Conservation (phyloP, 192 early-diverging fungal genomes). For the Entomortierella parvispora region DNA sequence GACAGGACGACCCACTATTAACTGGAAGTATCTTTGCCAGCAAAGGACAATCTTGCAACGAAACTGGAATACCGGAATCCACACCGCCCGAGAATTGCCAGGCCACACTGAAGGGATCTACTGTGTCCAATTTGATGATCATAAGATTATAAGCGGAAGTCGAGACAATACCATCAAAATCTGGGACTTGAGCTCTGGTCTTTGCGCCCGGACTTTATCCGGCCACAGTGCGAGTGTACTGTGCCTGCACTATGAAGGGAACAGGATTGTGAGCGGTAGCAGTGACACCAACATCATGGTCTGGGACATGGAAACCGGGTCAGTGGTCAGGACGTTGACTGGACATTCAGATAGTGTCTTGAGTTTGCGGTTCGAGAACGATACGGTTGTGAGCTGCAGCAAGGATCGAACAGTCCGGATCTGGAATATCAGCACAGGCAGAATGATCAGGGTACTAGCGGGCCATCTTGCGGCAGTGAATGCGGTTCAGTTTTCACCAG, state of each 20-base stretch:
- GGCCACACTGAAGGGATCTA: slow-evolving; percentile 91
- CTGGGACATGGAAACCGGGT: slow-evolving; percentile 75
- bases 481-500: slow-evolving; percentile 72
- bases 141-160: slow-evolving; percentile 77
- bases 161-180: slow-evolving; percentile 78
- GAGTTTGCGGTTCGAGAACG: slow-evolving; percentile 79
- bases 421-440: slow-evolving; percentile 78
- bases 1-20: slow-evolving; percentile 54
- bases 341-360: slow-evolving; percentile 77
- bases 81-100: slow-evolving; percentile 67
- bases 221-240: slow-evolving; percentile 85
- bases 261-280: slow-evolving; percentile 74
- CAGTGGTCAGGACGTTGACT: slow-evolving; percentile 50
- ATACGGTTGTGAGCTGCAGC: slow-evolving; percentile 83
- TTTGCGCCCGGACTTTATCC: slow-evolving; percentile 66
- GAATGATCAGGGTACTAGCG: slow-evolving; percentile 59
- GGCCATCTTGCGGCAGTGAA: slow-evolving; percentile 88
- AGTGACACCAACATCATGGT: slow-evolving; percentile 74
- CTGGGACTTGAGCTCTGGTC: slow-evolving; percentile 75
- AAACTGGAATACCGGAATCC: slow-evolving; percentile 80
- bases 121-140: slow-evolving; percentile 78
- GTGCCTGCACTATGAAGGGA: slow-evolving; percentile 84
- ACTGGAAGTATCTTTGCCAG: slow-evolving; percentile 81
- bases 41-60: slow-evolving; percentile 70
- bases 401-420: slow-evolving; percentile 86